Conservation (phyloP, 1,284 basidiomycete species). For the Apiotrichum domesticum region DNA sequence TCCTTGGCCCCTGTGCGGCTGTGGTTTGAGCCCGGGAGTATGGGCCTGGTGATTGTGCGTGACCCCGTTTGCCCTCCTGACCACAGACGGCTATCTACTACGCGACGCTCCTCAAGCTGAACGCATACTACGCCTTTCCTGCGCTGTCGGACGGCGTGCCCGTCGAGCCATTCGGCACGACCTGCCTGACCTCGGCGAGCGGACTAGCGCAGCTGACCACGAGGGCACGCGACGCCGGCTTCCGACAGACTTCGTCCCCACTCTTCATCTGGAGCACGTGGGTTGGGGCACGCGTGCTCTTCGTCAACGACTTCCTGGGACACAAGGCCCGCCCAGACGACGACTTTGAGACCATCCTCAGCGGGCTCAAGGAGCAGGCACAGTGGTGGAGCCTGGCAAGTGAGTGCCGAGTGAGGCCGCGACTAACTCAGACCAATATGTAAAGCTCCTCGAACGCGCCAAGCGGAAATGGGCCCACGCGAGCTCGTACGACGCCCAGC, state of each 20-base stretch:
- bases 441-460: constrained; percentile 42
- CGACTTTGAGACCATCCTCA: constrained; percentile 38
- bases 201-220: constrained; percentile 29
- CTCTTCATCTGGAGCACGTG: constrained; percentile 45
- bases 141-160: constrained; percentile 39
- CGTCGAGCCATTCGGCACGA: constrained; percentile 39
- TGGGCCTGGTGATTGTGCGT: constrained; percentile 44
- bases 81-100: constrained; percentile 44
- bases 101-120: constrained; percentile 45
- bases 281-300: constrained; percentile 46
- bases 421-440: constrained; percentile 39
- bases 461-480: constrained; percentile 39
- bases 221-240: constrained; percentile 26
- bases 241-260: constrained; percentile 26
- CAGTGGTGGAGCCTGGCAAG: constrained; percentile 42
- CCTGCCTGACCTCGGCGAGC: constrained; percentile 29
- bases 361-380: constrained; percentile 33
- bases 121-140: constrained; percentile 45
- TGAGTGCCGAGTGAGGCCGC: constrained; percentile 17
- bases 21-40: constrained; percentile 16
- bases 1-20: constrained; percentile 18
- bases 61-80: not conserved
- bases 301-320: constrained; percentile 40
- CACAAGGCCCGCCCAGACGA: constrained; percentile 30
- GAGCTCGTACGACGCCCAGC: constrained; percentile 13